Evolutionary conservation across 140 eudicot genomes (phyloP), one percentile per base, ranked within the genome.

Genomic region (Anethum foeniculum): DNA sequence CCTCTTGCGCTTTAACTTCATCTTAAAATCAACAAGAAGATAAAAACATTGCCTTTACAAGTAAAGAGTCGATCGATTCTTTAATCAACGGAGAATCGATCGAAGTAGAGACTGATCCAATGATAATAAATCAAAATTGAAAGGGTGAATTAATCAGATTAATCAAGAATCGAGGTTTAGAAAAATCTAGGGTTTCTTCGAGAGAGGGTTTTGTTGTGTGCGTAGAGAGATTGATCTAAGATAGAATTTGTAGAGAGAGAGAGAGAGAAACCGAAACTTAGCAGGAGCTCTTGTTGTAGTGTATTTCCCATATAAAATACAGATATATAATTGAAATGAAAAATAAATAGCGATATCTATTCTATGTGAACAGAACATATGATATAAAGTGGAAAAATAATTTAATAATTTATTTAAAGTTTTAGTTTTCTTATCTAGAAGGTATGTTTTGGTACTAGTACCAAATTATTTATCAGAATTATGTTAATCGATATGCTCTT

Each of bases 1-100:
- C 88, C 98, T 91, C 90, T 91, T 87, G 36, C 98, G 87, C 80
- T 93, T 91, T 60, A 90, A 82, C 97, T 91, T 93, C 98, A 93
- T 93, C 76, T 46, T 86, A 83, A 75, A 85, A 27, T 86, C 87
- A 77, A 85, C 83, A 88, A 75, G 85, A 87, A 65, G 79, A 75
- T 69, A 86, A 83, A 81, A 90, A 81, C 95, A 90, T 92, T 84
- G 78, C 85, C 88, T 86, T 9, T 23, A 34, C 2, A 73, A 28
- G 46, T 76, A 58, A 73, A 64, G 41, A 85, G 46, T 68, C 88
- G 87, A 85, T 88, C 88, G 88, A 87, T 79, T 82, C 47, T 71
- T 1, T 6, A 30, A 81, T 56, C 44, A 8, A 12, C 28, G 77
- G 4, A 79, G 71, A 85, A 85, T 51, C 83, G 83, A 83, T 71